Evolutionary conservation across 2,329 filamentous ascomycete genomes (phyloP).

Genomic region (Colletotrichum caudatum): DNA sequence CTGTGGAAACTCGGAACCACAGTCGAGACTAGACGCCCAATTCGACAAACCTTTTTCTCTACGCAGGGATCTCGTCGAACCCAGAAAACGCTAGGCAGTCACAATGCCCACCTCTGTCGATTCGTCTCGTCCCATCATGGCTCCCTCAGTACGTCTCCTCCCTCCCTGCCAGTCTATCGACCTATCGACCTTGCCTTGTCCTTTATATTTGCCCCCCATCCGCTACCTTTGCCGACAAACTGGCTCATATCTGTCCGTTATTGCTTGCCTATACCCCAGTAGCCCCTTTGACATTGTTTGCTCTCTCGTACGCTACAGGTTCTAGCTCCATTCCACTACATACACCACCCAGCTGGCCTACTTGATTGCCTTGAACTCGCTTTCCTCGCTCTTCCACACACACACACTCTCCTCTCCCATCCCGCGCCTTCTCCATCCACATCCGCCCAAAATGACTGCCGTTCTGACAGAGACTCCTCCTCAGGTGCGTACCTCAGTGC

Average conservation of each 20-base stretch:
- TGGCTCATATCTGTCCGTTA: constrained; percentile 24
- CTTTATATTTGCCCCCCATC: constrained; percentile 7
- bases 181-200: constrained; percentile 23
- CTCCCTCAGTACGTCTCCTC: constrained; percentile 66
- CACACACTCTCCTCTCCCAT: constrained; percentile 29
- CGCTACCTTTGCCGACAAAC: not conserved
- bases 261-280: constrained; percentile 12
- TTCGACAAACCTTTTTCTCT: constrained; percentile 32
- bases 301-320: constrained; percentile 30
- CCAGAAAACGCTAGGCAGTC: constrained; percentile 25
- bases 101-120: constrained; percentile 70
- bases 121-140: constrained; percentile 72
- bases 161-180: constrained; percentile 9
- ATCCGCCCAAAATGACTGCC: constrained; percentile 24
- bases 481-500: constrained; percentile 66
- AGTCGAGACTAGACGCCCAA: constrained; percentile 28
- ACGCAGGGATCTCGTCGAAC: constrained; percentile 34
- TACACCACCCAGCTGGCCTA: constrained; percentile 19
- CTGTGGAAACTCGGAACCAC: constrained; percentile 40
- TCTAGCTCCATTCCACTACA: constrained; percentile 5
- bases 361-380: constrained; percentile 23
- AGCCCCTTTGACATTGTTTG: not conserved
- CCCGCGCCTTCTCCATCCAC: constrained; percentile 1
- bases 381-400: constrained; percentile 17
- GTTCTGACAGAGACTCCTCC: constrained; percentile 31